Evolutionary conservation across 2,329 filamentous ascomycete genomes (phyloP).

Genomic region (Ophiostoma novo-ulmi): DNA sequence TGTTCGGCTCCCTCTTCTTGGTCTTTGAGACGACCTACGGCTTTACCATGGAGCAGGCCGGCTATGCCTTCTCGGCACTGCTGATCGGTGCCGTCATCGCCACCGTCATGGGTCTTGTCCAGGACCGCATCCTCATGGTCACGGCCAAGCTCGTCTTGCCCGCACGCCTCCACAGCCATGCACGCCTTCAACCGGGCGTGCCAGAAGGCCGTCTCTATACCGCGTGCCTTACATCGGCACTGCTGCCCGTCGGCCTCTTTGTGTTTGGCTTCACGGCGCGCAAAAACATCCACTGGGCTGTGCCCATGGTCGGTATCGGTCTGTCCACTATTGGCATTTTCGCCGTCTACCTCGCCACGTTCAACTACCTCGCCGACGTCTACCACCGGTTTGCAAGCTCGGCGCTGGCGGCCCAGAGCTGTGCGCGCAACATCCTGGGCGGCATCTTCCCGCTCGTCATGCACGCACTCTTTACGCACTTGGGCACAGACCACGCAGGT

Average conservation of each 20-base stretch:
- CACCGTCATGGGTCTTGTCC: conserved; percentile 63
- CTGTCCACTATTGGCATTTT: conserved; percentile 82
- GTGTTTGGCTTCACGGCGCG: conserved; percentile 71
- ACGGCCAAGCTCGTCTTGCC: conserved; percentile 25
- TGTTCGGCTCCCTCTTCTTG: conserved; percentile 73
- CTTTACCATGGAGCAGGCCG: conserved; percentile 63
- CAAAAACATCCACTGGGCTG: conserved; percentile 62
- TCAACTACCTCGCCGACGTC: conserved; percentile 87
- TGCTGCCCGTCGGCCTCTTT: conserved; percentile 76
- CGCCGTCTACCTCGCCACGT: conserved; percentile 78
- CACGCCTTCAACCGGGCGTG: conserved; percentile 45
- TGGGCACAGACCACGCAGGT: conserved; percentile 67
- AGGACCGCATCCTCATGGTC: conserved; percentile 59
- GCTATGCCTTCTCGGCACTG: conserved; percentile 69
- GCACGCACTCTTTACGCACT: conserved; percentile 62
- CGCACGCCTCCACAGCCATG: conserved; percentile 37
- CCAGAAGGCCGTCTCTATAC: conserved; percentile 82
- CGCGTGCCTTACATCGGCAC: conserved; percentile 66
- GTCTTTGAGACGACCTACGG: conserved; percentile 64
- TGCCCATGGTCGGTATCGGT: conserved; percentile 63
- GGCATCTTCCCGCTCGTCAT: conserved; percentile 78
- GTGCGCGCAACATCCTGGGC: conserved; percentile 77
- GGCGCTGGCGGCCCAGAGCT: conserved; percentile 79
- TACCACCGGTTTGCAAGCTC: conserved; percentile 83
- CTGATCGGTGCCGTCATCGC: conserved; percentile 61